These are phyloP conservation scores for Chrysochromulina parva DNA, from an alignment of 78 protist species.

Conservation along the genomic window DNA sequence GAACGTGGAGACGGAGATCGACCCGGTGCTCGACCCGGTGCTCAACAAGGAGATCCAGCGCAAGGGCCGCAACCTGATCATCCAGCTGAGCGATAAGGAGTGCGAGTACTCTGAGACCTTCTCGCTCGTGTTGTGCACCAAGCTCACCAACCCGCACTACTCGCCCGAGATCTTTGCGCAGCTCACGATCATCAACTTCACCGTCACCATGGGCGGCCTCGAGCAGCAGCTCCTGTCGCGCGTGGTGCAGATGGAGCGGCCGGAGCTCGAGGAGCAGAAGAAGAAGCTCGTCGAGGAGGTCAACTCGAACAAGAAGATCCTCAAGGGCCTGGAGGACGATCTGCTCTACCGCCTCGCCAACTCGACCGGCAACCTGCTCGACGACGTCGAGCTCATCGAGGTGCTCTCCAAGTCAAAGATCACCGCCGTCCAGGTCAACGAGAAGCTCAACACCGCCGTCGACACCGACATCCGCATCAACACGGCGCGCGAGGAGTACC, in stretches of 20 bases:
- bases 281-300: conserved; percentile 8
- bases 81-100: conserved; percentile 79
- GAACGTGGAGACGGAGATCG: conserved; percentile 74
- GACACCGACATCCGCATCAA: conserved; percentile 49
- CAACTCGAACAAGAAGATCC: conserved; percentile 61
- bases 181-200: conserved; percentile 78
- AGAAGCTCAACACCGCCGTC: conserved; percentile 45
- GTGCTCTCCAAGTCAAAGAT: conserved; percentile 61
- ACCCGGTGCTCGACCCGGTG: conserved; percentile 85
- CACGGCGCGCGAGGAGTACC: conserved; percentile 53
- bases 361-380: conserved; percentile 69
- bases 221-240: conserved; percentile 81
- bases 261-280: too few relatives aligned
- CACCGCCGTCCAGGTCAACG: conserved; percentile 47
- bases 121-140: conserved; percentile 72
- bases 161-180: conserved; percentile 83
- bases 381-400: conserved; percentile 62
- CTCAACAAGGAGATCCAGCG: conserved; percentile 71
- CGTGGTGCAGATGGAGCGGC: conserved; percentile 63
- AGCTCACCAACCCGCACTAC: conserved; percentile 86
- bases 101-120: conserved; percentile 59
- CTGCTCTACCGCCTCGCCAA: conserved; percentile 57
- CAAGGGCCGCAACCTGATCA: conserved; percentile 47
- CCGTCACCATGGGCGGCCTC: conserved; percentile 75
- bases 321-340: conserved; percentile 54